Evolutionary conservation across 129 eudicot genomes (phyloP).

Genomic region (Lactuca sativa): DNA sequence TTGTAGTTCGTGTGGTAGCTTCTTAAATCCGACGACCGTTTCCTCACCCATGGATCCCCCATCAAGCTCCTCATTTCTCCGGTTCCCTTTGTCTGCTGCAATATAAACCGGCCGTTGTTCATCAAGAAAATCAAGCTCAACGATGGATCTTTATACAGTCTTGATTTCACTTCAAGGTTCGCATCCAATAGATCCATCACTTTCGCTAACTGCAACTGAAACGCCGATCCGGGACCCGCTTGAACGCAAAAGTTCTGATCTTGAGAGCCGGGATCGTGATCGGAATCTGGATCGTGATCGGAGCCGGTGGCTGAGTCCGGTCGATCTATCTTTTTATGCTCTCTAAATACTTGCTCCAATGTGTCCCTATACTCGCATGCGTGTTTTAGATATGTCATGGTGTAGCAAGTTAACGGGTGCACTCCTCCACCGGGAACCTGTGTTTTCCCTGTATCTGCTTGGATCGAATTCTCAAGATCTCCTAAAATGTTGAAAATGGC

Average conservation of each 20-base stretch:
- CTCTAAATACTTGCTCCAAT: conserved; percentile 60
- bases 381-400: conserved; percentile 62
- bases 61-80: conserved; percentile 41
- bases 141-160: conserved; percentile 53
- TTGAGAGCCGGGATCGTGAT: conserved; percentile 11
- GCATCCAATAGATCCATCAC: conserved; percentile 66
- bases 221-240: conserved; percentile 39
- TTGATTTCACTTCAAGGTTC: conserved; percentile 60
- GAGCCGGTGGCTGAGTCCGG: conserved; percentile 38
- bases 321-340: conserved; percentile 47
- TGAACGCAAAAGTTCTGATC: conserved; percentile 1
- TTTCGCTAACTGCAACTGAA: conserved; percentile 37
- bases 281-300: conserved; percentile 23
- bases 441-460: conserved; percentile 49
- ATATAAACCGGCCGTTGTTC: conserved; percentile 79
- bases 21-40: conserved; percentile 56
- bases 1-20: conserved; percentile 64
- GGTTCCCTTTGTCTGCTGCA: conserved; percentile 66
- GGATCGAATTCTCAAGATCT: conserved; percentile 71
- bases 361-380: conserved; percentile 75
- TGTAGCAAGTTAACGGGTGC: conserved; percentile 76
- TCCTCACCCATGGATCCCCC: conserved; percentile 64
- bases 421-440: conserved; percentile 86
- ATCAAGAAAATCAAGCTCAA: conserved; percentile 67
- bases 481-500: conserved; percentile 53